Evolutionary conservation across 73 alveolate genomes (phyloP).

Genomic region (Paramecium sonneborni): DNA sequence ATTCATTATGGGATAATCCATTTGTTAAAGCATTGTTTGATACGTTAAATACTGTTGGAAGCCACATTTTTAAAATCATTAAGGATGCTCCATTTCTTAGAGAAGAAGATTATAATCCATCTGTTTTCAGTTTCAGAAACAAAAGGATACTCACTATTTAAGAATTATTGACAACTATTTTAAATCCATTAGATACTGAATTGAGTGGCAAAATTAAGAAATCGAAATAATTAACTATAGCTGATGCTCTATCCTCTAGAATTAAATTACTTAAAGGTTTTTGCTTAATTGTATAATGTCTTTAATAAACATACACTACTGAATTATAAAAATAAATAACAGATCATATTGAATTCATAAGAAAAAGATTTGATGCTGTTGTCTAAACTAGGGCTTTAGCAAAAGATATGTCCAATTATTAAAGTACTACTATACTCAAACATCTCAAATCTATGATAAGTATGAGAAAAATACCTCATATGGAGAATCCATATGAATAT

Average conservation of each 20-base stretch:
- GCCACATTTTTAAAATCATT: background rate
- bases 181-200: conserved; percentile 5
- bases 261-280: conserved; percentile 15
- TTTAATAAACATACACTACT: background rate
- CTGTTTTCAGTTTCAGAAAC: conserved; percentile 28
- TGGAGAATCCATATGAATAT: background rate
- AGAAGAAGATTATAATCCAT: conserved; percentile 55
- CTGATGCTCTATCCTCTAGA: conserved; percentile 33
- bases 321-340: background rate
- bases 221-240: background rate
- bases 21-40: conserved; percentile 13
- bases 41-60: background rate
- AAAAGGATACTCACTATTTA: conserved; percentile 3
- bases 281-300: background rate
- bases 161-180: background rate
- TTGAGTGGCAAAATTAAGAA: conserved; percentile 3
- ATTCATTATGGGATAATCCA: background rate
- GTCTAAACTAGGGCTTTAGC: background rate
- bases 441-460: conserved; percentile 17
- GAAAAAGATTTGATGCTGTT: conserved; percentile 40
- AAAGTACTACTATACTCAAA: background rate
- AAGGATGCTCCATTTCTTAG: conserved; percentile 50
- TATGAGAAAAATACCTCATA: conserved; percentile 19
- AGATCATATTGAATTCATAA: background rate
- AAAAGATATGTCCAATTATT: conserved; percentile 16